Base-by-base conservation (phyloP, 345 rosid genomes). In the Citrus unshiu region DNA sequence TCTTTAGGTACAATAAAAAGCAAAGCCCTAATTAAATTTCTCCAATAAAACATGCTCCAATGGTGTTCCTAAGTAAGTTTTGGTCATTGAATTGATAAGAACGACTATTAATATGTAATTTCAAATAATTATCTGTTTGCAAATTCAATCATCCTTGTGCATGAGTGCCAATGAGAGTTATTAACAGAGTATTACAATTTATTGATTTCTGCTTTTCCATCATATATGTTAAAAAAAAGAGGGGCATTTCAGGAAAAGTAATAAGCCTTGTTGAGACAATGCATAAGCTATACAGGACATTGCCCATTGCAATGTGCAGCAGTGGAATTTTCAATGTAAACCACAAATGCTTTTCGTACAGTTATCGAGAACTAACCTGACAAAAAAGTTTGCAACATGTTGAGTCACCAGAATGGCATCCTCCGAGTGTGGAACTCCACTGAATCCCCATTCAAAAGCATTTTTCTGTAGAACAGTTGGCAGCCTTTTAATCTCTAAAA, bases 401-500 rank as follows among this genome's bases (percentile, higher is more conserved):
- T 93, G 99, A 58, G 98, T 93, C 83, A 95, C 99, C 74, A 87
- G 91, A 81, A 92, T 90, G 70, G 96, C 99, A 21, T 95, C 97
- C 25, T 92, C 98, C 0, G 98, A 87, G 87, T 92, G 99, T 30
- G 99, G 99, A 81, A 95, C 91, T 85, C 72, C 86, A 5, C 90
- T 80, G 83, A 76, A 81, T 68, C 95, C 96, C 98, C 99, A 95
- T 81, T 90, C 99, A 59, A 95, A 93, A 83, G 99, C 95, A 84
- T 95, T 93, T 90, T 93, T 93, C 98, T 95, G 93, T 86, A 87
- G 72, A 68, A 40, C 7, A 54, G 37, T 40, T 54, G 16, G 66
- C 65, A 76, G 22, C 18, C 9, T 67, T 56, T 35, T 66, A 22
- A 54, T 19, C 34, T 35, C 27, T 59, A 35, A 57, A 54, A 32